phyloP scores from a whole-genome alignment of 2,329 filamentous ascomycete genomes.

The Colletotrichum sp. region DNA sequence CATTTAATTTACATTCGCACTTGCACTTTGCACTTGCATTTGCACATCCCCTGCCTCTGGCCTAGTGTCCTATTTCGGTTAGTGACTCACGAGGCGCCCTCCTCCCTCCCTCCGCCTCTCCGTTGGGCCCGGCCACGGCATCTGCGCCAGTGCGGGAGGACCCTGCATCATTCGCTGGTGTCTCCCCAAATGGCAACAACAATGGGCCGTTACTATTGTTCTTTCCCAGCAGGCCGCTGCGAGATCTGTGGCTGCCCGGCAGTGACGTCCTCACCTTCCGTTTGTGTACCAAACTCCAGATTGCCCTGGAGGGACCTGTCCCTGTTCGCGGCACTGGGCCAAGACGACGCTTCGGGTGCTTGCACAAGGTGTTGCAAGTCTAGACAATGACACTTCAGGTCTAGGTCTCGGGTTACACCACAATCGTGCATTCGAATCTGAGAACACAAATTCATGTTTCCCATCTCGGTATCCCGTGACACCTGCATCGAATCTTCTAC shows the following conservation, averaged over 20 bases:
- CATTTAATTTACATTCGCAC: not conserved
- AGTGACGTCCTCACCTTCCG: not conserved
- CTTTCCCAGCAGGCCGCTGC: not conserved
- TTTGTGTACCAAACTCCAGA: not conserved
- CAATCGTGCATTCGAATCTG: not conserved
- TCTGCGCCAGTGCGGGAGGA: not conserved
- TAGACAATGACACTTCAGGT: not conserved
- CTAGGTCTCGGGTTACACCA: not conserved
- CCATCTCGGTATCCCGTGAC: not conserved
- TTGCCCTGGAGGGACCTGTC: not conserved
- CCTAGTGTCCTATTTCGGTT: not conserved
- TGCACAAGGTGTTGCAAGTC: not conserved
- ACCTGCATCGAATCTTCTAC: not conserved
- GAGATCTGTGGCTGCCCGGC: not conserved
- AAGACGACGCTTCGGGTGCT: not conserved
- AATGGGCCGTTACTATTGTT: not conserved
- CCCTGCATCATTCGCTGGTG: not conserved
- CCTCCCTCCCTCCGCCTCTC: not conserved
- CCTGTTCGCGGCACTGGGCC: not conserved
- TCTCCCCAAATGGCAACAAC: not conserved
- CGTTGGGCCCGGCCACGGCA: not conserved
- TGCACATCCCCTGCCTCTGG: not conserved
- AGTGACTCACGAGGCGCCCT: not conserved
- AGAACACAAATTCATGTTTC: not conserved
- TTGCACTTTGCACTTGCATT: not conserved